phyloP scores from a whole-genome alignment of 352 stramenopile genomes.

The Sclerospora graminicola region DNA sequence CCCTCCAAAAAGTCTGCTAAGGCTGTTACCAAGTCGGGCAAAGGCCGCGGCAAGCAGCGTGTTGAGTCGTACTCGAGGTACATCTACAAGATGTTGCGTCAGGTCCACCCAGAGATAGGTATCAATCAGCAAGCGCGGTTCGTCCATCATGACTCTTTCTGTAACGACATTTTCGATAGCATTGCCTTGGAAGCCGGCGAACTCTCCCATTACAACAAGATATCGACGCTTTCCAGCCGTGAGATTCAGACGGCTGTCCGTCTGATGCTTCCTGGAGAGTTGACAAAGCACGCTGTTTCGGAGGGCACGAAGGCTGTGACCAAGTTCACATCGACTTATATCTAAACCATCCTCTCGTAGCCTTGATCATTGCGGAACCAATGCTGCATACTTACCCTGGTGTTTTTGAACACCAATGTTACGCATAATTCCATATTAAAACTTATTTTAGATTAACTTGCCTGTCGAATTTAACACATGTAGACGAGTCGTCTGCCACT shows the following conservation, averaged over 20 bases:
- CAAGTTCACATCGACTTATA: conserved; percentile 86
- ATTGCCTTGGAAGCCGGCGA: conserved; percentile 94
- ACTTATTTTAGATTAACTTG: too few relatives aligned
- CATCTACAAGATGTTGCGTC: conserved; percentile 91
- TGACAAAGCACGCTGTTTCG: conserved; percentile 95
- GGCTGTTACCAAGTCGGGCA: conserved; percentile 69
- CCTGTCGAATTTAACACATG: too few relatives aligned
- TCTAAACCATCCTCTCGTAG: too few relatives aligned
- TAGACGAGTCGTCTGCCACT: too few relatives aligned
- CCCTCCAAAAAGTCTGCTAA: conserved; percentile 90
- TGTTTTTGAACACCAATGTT: too few relatives aligned
- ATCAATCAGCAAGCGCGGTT: conserved; percentile 97
- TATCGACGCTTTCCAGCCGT: conserved; percentile 92
- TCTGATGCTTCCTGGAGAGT: conserved; percentile 92
- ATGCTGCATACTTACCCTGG: too few relatives aligned
- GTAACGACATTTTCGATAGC: conserved; percentile 99
- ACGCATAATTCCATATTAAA: too few relatives aligned
- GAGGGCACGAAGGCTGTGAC: conserved; percentile 95
- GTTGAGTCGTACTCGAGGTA: conserved; percentile 87
- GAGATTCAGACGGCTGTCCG: conserved; percentile 97
- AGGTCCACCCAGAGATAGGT: conserved; percentile 95
- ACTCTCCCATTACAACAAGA: conserved; percentile 98
- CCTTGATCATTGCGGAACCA: too few relatives aligned
- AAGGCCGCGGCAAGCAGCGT: conserved; percentile 82
- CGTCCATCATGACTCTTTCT: conserved; percentile 99